These are phyloP conservation scores for Clathrus columnatus DNA, from an alignment of 768 basidiomycete genomes.

Conservation along the genomic window DNA sequence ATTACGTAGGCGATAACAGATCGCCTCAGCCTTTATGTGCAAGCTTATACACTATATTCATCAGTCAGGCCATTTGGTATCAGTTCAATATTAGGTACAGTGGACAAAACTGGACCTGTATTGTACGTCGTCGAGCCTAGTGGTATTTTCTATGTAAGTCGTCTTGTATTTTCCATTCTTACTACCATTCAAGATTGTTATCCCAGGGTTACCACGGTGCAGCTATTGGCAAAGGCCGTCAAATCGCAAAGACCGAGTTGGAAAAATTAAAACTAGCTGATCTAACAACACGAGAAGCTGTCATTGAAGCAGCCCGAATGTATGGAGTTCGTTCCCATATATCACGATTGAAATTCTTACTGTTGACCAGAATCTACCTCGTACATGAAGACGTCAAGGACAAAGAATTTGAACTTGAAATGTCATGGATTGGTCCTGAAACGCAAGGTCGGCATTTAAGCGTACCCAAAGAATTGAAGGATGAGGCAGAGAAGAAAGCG, in stretches of 20 bases:
- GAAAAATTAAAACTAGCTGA: constrained; percentile 89
- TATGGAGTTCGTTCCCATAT: constrained; percentile 31
- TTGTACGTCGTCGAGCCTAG: constrained; percentile 92
- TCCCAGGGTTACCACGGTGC: constrained; percentile 86
- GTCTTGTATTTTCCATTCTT: background rate
- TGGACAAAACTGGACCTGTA: constrained; percentile 81
- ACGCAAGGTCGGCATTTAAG: constrained; percentile 69
- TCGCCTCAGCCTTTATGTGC: constrained; percentile 81
- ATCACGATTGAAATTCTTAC: constrained; percentile 2
- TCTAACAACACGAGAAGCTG: constrained; percentile 75
- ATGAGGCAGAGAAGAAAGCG: constrained; percentile 81
- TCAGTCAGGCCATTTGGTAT: constrained; percentile 97
- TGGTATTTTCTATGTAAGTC: constrained; percentile 77
- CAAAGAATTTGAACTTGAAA: constrained; percentile 96
- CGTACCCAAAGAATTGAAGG: constrained; percentile 77
- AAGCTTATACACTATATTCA: constrained; percentile 95
- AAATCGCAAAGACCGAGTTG: constrained; percentile 94
- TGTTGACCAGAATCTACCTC: constrained; percentile 96
- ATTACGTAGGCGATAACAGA: constrained; percentile 51
- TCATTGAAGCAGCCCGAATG: constrained; percentile 93
- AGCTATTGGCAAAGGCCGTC: constrained; percentile 97
- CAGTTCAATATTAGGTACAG: constrained; percentile 81
- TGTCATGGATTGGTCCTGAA: constrained; percentile 92
- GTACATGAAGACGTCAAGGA: constrained; percentile 98
- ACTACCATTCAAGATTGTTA: background rate